Base-by-base conservation (phyloP, 192 early-diverging fungal genomes). In the Coemansia sp. region DNA sequence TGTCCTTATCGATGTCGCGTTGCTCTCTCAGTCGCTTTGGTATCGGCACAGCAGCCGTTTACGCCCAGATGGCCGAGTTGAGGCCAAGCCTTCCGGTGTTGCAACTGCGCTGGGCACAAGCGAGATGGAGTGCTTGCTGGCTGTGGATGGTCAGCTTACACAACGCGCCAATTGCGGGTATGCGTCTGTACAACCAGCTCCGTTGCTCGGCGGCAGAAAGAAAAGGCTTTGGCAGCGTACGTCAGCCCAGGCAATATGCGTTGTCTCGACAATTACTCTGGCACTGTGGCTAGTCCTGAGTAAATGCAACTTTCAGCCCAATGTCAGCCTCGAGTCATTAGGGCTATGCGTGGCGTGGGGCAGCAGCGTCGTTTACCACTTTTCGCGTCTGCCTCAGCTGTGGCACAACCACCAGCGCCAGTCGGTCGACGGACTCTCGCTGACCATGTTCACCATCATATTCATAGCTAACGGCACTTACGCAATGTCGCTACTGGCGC, bases 321-420 rank as follows among this genome's bases (percentile, higher is more conserved):
- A 6, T 5, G 49, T 61, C 14, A n/a, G 37, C 22, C 51, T 60
- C 10, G 39, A 64, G 36, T 22, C 41, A 38, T 60, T 88, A 51
- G 87, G 93, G 0, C 59, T 86, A 29, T 61, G 89, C n/a, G 83
- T 92, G 68, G 86, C 90, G 0, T 94, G 88, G 87, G 62, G 77
- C 38, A 91, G 91, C 65, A 86, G 85, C 2, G 24, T 73, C 12
- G 81, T 88, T 40, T 94, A 91, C 74, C 73, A 93, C 29, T 74
- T 86, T 6, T 90, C 88, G 19, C 84, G 92, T 9, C 77, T 94
- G 40, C 93, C 93, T 24, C 93, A 94, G 67, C 84, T 94, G 45
- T 86, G 81, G 75, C 89, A 86, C 43, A 94, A 93, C 68, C 75
- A 71, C 62, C 62, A 73, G 20, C 62, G 88, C 19, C 71, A 84